phyloP scores from a whole-genome alignment of 345 rosid species.

The Boechera stricta region DNA sequence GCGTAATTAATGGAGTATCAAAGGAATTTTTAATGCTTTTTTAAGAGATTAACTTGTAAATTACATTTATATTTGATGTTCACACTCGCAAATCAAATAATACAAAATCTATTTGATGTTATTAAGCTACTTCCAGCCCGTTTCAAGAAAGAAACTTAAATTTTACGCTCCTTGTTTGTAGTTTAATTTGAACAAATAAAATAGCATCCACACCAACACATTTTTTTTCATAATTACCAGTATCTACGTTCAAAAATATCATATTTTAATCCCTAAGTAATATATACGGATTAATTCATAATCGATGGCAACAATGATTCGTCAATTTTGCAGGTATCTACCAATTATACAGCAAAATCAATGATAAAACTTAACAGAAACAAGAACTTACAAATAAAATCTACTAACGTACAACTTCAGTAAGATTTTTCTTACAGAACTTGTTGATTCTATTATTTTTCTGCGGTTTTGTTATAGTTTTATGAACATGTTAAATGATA shows the following conservation, averaged over 20 bases:
- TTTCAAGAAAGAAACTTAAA: background rate
- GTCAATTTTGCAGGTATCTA: background rate
- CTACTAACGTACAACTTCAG: background rate
- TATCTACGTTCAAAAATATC: background rate
- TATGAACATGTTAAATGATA: background rate
- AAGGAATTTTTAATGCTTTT: background rate
- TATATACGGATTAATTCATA: too few relatives aligned
- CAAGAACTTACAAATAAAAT: background rate
- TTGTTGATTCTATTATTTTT: background rate
- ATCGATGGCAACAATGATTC: background rate
- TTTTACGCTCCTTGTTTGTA: slow-evolving; percentile 19
- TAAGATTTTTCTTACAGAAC: background rate
- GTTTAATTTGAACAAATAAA: slow-evolving; percentile 18
- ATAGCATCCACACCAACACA: slow-evolving; percentile 12
- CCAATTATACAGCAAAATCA: background rate
- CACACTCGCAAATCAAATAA: slow-evolving; percentile 28
- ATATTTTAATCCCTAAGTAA: slow-evolving; percentile 7
- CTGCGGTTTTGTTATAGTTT: background rate
- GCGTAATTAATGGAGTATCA: slow-evolving; percentile 13
- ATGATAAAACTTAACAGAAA: too few relatives aligned
- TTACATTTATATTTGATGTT: slow-evolving; percentile 28
- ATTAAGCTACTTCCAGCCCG: slow-evolving; percentile 24
- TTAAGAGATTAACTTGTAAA: slow-evolving; percentile 19
- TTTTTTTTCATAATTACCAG: slow-evolving; percentile 19
- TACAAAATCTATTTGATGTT: slow-evolving; percentile 14